These are phyloP conservation scores for Gremmenia infestans DNA, from an alignment of 2,329 filamentous ascomycete genomes.

Conservation along the genomic window DNA sequence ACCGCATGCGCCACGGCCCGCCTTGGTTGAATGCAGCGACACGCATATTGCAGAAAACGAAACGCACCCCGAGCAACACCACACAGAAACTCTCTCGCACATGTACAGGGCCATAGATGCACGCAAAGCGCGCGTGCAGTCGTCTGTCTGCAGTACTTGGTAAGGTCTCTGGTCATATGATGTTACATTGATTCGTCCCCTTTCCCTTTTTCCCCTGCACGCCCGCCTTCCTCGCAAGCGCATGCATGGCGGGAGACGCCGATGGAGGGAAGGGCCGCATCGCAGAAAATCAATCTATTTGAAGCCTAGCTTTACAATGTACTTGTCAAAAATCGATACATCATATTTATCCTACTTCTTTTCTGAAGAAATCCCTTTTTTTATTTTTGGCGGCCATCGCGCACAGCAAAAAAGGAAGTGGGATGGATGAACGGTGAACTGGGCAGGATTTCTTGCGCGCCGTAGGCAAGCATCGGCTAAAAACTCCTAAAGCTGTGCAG, in stretches of 20 bases:
- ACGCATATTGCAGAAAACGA: not conserved
- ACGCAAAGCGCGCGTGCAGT: not conserved
- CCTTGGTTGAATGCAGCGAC: constrained; percentile 5
- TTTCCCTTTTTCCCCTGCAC: not conserved
- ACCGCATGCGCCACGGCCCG: not conserved
- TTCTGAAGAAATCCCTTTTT: not conserved
- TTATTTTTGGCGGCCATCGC: not conserved
- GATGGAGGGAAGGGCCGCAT: not conserved
- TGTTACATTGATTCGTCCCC: constrained; percentile 7
- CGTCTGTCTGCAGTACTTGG: constrained; percentile 8
- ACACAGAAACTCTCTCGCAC: too few species aligned
- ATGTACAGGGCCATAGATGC: not conserved
- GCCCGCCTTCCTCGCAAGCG: not conserved
- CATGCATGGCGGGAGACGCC: not conserved
- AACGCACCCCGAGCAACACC: too few species aligned
- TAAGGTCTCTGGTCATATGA: constrained; percentile 11
- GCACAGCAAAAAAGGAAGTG: not conserved
- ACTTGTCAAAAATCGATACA: not conserved
- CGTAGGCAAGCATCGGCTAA: not conserved
- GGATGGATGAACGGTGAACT: not conserved
- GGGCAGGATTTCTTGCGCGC: not conserved
- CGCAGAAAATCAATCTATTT: not conserved
- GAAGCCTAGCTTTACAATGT: not conserved
- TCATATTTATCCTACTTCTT: not conserved
- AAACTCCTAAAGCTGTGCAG: not conserved